Conservation (phyloP, 805 yeast genomes). For the Yamadazyma laniorum region DNA sequence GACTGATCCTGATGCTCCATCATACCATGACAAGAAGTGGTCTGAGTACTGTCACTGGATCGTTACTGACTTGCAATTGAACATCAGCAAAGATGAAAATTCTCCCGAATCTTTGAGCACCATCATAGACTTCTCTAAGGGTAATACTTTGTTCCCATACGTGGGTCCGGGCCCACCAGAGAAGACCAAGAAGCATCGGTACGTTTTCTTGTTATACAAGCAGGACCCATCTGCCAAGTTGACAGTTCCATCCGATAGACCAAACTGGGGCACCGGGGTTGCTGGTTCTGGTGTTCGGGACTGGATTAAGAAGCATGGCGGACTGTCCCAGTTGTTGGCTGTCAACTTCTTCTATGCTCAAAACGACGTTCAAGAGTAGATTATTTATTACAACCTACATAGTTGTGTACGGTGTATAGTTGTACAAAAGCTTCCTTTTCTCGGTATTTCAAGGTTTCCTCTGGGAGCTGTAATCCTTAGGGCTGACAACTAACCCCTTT, state of each 20-base stretch:
- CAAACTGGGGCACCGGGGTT: conserved; percentile 82
- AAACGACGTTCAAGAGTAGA: conserved; percentile 31
- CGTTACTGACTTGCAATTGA: conserved; percentile 49
- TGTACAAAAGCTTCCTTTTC: no score
- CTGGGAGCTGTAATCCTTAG: conserved; percentile 57
- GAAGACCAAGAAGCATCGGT: conserved; percentile 83
- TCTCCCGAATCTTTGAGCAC: conserved; percentile 27
- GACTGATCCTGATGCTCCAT: conserved; percentile 95
- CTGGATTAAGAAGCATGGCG: conserved; percentile 64
- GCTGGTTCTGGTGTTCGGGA: conserved; percentile 77
- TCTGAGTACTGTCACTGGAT: conserved; percentile 83
- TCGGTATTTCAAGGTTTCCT: conserved; percentile 13
- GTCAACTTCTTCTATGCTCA: conserved; percentile 86
- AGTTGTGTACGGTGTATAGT: neutral
- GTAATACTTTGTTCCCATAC: conserved; percentile 52
- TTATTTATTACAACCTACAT: neutral
- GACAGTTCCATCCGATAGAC: conserved; percentile 52
- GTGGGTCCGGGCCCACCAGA: conserved; percentile 90
- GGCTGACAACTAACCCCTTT: conserved; percentile 85
- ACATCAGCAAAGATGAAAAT: conserved; percentile 13
- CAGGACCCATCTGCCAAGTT: conserved; percentile 50
- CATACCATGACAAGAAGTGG: conserved; percentile 79
- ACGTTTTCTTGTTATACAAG: conserved; percentile 72
- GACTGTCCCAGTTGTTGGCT: conserved; percentile 58
- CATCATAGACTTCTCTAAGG: conserved; percentile 33